phyloP scores from a whole-genome alignment of 768 basidiomycete genomes.

The Boletus sp. region DNA sequence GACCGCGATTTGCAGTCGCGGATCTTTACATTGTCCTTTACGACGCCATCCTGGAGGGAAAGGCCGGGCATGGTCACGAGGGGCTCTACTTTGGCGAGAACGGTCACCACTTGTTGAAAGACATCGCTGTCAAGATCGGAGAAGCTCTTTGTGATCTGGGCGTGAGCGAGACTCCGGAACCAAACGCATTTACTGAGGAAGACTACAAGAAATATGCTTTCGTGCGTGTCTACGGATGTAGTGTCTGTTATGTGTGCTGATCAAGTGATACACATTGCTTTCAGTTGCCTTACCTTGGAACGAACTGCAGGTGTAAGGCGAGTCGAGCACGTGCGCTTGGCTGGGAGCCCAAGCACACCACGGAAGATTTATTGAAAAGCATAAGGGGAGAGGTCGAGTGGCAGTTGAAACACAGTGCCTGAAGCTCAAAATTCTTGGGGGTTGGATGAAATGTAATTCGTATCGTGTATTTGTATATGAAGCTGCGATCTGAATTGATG shows the following conservation, averaged over 20 bases:
- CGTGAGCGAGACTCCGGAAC: conserved; percentile 24
- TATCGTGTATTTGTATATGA: too few relatives aligned
- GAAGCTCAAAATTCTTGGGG: too few relatives aligned
- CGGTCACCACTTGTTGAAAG: conserved; percentile 47
- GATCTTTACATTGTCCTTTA: conserved; percentile 47
- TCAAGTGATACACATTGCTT: background rate
- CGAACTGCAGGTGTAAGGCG: conserved; percentile 20
- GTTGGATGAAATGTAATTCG: too few relatives aligned
- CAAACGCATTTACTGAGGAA: conserved; percentile 41
- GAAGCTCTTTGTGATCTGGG: conserved; percentile 25
- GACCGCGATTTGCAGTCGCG: conserved; percentile 14
- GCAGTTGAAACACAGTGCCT: conserved; percentile 7
- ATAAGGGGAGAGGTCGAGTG: conserved; percentile 21
- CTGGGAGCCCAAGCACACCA: conserved; percentile 34
- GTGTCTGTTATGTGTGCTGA: background rate
- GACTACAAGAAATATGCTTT: conserved; percentile 8
- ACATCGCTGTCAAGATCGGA: conserved; percentile 44
- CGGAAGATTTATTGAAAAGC: conserved; percentile 22
- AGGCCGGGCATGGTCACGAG: conserved; percentile 33
- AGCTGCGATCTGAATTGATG: too few relatives aligned
- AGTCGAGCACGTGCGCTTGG: conserved; percentile 24
- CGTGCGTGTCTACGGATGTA: conserved; percentile 2
- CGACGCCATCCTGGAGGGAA: conserved; percentile 32
- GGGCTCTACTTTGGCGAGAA: conserved; percentile 56
- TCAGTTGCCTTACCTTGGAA: conserved; percentile 21